Conservation (phyloP, 2,329 filamentous ascomycete species). For the Diaporthe humulicola region DNA sequence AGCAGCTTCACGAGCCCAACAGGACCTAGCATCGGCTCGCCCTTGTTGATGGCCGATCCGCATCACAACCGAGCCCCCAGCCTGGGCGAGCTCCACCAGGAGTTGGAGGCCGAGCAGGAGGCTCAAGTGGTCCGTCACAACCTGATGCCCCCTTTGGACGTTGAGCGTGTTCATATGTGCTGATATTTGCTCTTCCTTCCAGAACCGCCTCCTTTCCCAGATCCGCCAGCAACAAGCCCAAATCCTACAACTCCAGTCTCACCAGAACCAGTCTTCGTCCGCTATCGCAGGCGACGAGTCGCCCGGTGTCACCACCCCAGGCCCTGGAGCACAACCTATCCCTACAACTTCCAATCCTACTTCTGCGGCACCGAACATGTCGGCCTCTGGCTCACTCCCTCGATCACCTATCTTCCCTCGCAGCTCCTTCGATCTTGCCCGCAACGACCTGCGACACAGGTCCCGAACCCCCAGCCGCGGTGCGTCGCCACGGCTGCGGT, state of each 20-base stretch:
- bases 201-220: constrained; percentile 83
- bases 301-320: constrained; percentile 44
- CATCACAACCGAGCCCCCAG: constrained; percentile 78
- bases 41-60: constrained; percentile 64
- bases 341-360: constrained; percentile 49
- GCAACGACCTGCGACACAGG: constrained; percentile 67
- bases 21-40: constrained; percentile 33
- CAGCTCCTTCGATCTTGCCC: constrained; percentile 71
- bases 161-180: not conserved
- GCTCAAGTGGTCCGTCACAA: constrained; percentile 75
- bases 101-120: constrained; percentile 84
- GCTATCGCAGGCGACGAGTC: constrained; percentile 55
- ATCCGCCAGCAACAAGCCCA: constrained; percentile 83
- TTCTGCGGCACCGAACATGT: constrained; percentile 50
- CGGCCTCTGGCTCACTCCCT: constrained; percentile 59
- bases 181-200: not conserved
- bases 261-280: constrained; percentile 53
- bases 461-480: constrained; percentile 72
- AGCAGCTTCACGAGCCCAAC: constrained; percentile 47
- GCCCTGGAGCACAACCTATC: constrained; percentile 37
- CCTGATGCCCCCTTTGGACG: not conserved
- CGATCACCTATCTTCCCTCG: constrained; percentile 66
- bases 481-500: constrained; percentile 68
- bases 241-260: constrained; percentile 70
- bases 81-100: constrained; percentile 82